Base-by-base conservation (phyloP, 805 yeast species). In the Candida suzukii region DNA sequence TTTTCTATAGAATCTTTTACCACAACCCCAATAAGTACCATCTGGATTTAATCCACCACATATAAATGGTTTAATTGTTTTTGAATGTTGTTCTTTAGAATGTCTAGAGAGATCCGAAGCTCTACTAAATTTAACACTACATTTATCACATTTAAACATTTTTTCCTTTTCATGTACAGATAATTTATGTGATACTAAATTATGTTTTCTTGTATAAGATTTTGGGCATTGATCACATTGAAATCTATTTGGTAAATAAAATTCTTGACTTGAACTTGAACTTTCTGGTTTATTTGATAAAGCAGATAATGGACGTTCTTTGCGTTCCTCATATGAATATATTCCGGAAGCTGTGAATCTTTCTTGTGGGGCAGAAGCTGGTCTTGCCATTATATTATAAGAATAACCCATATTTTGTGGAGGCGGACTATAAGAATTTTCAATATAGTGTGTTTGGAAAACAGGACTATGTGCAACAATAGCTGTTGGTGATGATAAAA, bases 181-280 rank as follows among this genome's bases (percentile, higher is more conserved):
- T 8, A 55, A 41, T 45, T 50, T 50, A 44, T 55, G 60, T 2
- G 56, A 52, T 12, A 55, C 46, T 25, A 55, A 38, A 29, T 55
- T 55, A 43, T 55, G 58, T 32, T 54, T 55, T 38, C 58, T 41
- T 5, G 60, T 55, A 39, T 55, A 55, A 4, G 58, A 48, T 37
- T 55, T 55, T 29, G 34, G 39, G 39, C 60, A 55, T 31, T 44
- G 41, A 39, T 51, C 56, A 44, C 60, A 55, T 28, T 46, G 42
- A 43, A 55, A 55, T 12, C 53, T 43, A 26, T 44, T 43, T 18
- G 30, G 26, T n/a, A 33, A 17, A 33, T 17, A n/a, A 6, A 6
- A 20, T 33, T 26, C 22, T 14, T 20, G 26, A 36, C 14, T 17
- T 14, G 27, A 19, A 20, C 37, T 31, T 33, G 19, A 13, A 21